phyloP scores from a whole-genome alignment of 306 rosid genomes.

The Cicer bijugum region DNA sequence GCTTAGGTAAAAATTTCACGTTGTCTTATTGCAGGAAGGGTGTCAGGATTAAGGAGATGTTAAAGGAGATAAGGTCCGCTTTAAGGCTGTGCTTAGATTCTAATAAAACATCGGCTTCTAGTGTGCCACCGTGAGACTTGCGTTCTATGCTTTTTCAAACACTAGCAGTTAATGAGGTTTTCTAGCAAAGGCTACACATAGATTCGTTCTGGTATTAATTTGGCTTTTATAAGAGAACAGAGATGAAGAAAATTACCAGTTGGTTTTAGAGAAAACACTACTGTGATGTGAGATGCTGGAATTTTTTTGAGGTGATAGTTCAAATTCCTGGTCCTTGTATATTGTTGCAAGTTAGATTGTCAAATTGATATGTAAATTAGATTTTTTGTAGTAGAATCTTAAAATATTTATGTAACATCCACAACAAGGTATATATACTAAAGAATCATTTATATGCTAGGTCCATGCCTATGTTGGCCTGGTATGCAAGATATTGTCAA shows the following conservation, averaged over 20 bases:
- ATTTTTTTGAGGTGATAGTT: conserved; percentile 1
- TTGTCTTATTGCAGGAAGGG: conserved; percentile 72
- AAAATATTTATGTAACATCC: background rate
- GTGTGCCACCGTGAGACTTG: conserved; percentile 40
- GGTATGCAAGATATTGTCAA: too few relatives aligned
- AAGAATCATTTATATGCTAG: too few relatives aligned
- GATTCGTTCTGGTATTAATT: conserved; percentile 19
- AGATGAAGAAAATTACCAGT: conserved; percentile 6
- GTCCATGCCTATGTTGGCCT: too few relatives aligned
- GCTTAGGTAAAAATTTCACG: conserved; percentile 19
- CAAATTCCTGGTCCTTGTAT: background rate
- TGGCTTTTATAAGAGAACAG: conserved; percentile 35
- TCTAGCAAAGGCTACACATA: background rate
- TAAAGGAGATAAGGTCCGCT: conserved; percentile 79
- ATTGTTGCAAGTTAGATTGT: conserved; percentile 25
- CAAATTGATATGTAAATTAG: conserved; percentile 20
- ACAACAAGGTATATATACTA: too few relatives aligned
- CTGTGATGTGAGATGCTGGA: background rate
- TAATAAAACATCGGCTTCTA: conserved; percentile 38
- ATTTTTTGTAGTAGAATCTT: background rate
- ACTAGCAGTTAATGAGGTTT: conserved; percentile 1
- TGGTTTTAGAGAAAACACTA: conserved; percentile 4
- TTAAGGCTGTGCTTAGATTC: conserved; percentile 68
- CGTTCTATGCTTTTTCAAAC: conserved; percentile 33
- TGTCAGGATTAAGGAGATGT: conserved; percentile 62